Evolutionary conservation across 116 monocot species (phyloP).

Genomic region (Cymodocea nodosa): DNA sequence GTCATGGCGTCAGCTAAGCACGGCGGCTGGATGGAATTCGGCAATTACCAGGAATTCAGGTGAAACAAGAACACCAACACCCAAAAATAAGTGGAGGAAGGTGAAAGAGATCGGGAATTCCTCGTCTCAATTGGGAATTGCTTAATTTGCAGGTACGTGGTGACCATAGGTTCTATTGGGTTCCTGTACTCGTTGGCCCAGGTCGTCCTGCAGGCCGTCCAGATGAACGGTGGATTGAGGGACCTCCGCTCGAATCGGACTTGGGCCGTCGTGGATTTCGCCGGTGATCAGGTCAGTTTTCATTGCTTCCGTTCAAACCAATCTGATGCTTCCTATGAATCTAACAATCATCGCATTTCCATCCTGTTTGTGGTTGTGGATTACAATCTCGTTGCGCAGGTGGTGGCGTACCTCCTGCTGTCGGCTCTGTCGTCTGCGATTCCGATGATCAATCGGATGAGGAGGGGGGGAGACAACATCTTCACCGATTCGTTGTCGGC

Average conservation of each 20-base stretch:
- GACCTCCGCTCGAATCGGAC: slow-evolving; percentile 19
- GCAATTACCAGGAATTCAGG: slow-evolving; percentile 73
- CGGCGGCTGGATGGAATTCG: slow-evolving; percentile 73
- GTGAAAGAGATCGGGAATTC: no score
- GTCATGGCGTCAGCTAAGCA: slow-evolving; percentile 66
- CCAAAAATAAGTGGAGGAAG: no score
- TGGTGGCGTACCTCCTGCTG: slow-evolving; percentile 63
- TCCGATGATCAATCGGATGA: slow-evolving; percentile 59
- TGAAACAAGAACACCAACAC: background rate
- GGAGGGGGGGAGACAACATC: slow-evolving; percentile 45
- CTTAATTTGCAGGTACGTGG: slow-evolving; percentile 37
- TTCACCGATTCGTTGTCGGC: slow-evolving; percentile 67
- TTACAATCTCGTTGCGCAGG: no score
- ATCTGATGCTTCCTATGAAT: no score
- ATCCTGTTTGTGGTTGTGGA: no score
- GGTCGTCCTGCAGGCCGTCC: slow-evolving; percentile 16
- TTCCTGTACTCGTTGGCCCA: slow-evolving; percentile 54
- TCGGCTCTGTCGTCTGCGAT: slow-evolving; percentile 64
- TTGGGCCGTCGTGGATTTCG: slow-evolving; percentile 42
- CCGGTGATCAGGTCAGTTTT: slow-evolving; percentile 62
- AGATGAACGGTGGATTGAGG: slow-evolving; percentile 14
- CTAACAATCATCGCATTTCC: no score
- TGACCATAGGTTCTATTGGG: slow-evolving; percentile 35
- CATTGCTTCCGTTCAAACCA: no score
- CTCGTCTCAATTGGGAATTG: no score